Conservation (phyloP, 2,329 filamentous ascomycete species). For the Metarhizium guizhouense region DNA sequence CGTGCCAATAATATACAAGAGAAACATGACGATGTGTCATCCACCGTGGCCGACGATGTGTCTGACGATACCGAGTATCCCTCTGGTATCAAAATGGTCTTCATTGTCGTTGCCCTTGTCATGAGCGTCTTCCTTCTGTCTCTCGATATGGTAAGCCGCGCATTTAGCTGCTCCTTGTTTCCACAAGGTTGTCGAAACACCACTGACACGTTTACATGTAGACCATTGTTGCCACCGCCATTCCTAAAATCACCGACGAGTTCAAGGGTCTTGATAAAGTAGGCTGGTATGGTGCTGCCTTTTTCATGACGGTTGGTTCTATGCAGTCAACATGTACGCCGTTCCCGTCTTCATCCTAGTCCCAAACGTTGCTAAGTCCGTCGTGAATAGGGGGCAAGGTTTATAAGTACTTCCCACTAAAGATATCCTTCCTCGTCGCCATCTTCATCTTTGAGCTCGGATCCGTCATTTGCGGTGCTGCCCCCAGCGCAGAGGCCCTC, state of each 20-base stretch:
- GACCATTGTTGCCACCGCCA: constrained; percentile 49
- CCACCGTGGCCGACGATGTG: constrained; percentile 7
- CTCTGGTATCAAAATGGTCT: constrained; percentile 26
- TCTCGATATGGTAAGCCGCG: constrained; percentile 25
- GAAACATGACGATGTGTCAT: constrained; percentile 6
- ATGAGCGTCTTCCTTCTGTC: constrained; percentile 19
- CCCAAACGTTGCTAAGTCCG: constrained; percentile 21
- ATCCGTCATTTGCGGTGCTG: constrained; percentile 38
- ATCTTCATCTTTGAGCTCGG: constrained; percentile 47
- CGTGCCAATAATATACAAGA: neutral
- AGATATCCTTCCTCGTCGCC: constrained; percentile 36
- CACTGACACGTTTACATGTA: constrained; percentile 29
- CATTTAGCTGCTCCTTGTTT: constrained; percentile 42
- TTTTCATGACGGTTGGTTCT: constrained; percentile 38
- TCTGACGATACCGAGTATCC: constrained; percentile 28
- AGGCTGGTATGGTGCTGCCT: constrained; percentile 51
- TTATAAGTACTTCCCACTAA: constrained; percentile 44
- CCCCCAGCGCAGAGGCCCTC: constrained; percentile 36
- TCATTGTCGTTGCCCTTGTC: constrained; percentile 37
- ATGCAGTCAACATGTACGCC: constrained; percentile 34
- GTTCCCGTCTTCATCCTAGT: neutral
- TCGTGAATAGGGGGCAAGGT: constrained; percentile 38
- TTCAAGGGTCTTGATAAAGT: constrained; percentile 43
- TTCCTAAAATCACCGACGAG: constrained; percentile 46
- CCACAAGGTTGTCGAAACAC: constrained; percentile 20